These are phyloP conservation scores for Aspergillus proliferans DNA, from an alignment of 2,329 filamentous ascomycete genomes.

Conservation along the genomic window DNA sequence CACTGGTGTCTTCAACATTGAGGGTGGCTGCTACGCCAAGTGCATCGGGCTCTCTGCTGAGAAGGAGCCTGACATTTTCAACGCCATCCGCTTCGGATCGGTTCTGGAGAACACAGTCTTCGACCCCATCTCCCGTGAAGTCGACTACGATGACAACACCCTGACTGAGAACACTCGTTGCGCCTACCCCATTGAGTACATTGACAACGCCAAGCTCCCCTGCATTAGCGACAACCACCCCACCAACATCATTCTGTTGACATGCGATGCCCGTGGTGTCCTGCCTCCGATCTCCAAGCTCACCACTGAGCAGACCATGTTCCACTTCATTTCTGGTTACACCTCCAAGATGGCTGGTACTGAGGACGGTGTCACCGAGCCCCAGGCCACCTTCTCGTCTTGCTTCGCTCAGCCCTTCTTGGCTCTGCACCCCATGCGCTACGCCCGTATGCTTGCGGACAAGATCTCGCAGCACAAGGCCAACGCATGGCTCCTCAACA, in stretches of 20 bases:
- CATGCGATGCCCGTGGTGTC: slow-evolving; percentile 94
- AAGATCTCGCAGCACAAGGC: slow-evolving; percentile 94
- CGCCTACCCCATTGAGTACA: slow-evolving; percentile 99
- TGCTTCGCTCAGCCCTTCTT: slow-evolving; percentile 99
- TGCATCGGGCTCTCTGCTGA: slow-evolving; percentile 93
- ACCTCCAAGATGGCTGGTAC: slow-evolving; percentile 99
- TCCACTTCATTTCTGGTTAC: slow-evolving; percentile 99
- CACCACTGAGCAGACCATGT: slow-evolving; percentile 92
- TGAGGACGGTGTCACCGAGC: slow-evolving; percentile 93
- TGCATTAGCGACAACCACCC: slow-evolving; percentile 84
- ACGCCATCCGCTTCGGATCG: slow-evolving; percentile 92
- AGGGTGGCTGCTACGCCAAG: slow-evolving; percentile 99
- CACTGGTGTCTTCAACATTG: slow-evolving; percentile 96
- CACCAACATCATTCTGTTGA: slow-evolving; percentile 95
- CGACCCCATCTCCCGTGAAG: slow-evolving; percentile 77
- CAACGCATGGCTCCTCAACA: slow-evolving; percentile 98
- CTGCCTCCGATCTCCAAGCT: slow-evolving; percentile 98
- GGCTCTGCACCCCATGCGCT: slow-evolving; percentile 97
- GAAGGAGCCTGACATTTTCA: slow-evolving; percentile 98
- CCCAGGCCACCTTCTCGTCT: slow-evolving; percentile 96
- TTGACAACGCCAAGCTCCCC: slow-evolving; percentile 96
- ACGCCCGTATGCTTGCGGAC: slow-evolving; percentile 95
- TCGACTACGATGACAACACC: slow-evolving; percentile 92
- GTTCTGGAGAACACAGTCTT: slow-evolving; percentile 99
- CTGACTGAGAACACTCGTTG: slow-evolving; percentile 98